Evolutionary conservation across 2,329 filamentous ascomycete genomes (phyloP), one percentile per base, ranked within the genome.

Genomic region (Colletotrichum navitas): DNA sequence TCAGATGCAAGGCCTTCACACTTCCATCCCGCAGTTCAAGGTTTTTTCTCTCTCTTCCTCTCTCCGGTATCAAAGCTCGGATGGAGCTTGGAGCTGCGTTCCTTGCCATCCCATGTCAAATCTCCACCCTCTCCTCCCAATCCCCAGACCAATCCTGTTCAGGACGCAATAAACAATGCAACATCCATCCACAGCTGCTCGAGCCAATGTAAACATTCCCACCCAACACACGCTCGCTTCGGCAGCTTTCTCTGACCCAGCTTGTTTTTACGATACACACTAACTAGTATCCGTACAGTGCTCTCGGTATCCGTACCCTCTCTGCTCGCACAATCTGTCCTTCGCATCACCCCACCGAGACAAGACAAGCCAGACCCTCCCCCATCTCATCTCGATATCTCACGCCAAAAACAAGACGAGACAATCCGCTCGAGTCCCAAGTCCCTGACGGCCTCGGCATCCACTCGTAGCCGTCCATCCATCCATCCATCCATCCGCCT

Each of bases 371-470:
- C 43, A 34, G 58, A 34, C 32, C 18, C 43, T 67, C 59, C 45
- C 52, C 59, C 32, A 63, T 62, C 43, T 63, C 18, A 63, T 62
- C 43, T 63, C 18, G 47, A 63, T 41, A 63, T 63, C 60, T 63
- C 60, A 14, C 67, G 68, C 68, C 64, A 55, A 63, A 45, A 47
- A n/a, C 45, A 24, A 24, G 36, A 71, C 71, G 26, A 76, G 77
- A 76, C 68, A 72, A 18, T 41, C 39, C 39, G 16, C 39, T 41
- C 39, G 8, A 41, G 39, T 41, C 78, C n/a, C 63, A 63, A 39
- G 43, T 29, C 61, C 32, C 75, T 76, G 29, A 29, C 29, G 29
- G 29, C 76, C 74, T 75, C 77, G 73, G 69, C 63, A 65, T 71
- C 55, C 73, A 72, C 66, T 69, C 66, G 58, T 52, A 47, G 41